phyloP scores from a whole-genome alignment of 164 flowering plant genomes.

The Kalanchoe fedtschenkoi region DNA sequence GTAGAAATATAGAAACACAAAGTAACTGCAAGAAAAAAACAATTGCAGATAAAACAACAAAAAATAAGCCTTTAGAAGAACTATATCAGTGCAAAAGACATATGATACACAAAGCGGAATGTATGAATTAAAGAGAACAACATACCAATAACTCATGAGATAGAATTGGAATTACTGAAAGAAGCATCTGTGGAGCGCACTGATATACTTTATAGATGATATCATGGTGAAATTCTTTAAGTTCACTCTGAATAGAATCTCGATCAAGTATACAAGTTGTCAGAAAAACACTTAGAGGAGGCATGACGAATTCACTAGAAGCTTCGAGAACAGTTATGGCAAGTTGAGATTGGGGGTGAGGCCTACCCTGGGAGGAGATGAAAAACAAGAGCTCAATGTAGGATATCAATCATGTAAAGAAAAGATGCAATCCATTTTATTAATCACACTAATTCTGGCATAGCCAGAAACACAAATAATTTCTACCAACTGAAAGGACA shows the following conservation, averaged over 20 bases:
- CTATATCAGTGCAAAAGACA: too few species aligned
- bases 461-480: neutral
- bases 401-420: neutral
- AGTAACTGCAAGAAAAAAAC: too few species aligned
- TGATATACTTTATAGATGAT: slow-evolving; percentile 58
- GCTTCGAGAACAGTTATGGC: slow-evolving; percentile 59
- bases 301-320: slow-evolving; percentile 53
- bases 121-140: neutral
- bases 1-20: too few species aligned
- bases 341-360: slow-evolving; percentile 48
- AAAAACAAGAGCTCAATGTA: neutral
- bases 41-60: neutral
- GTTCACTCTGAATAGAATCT: slow-evolving; percentile 48
- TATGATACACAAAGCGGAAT: neutral
- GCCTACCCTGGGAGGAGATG: slow-evolving; percentile 33
- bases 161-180: slow-evolving; percentile 70
- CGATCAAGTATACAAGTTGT: slow-evolving; percentile 56
- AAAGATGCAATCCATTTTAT: neutral
- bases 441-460: neutral
- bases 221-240: slow-evolving; percentile 75
- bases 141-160: slow-evolving; percentile 65
- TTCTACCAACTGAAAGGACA: neutral
- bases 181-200: slow-evolving; percentile 75
- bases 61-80: too few species aligned
- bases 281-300: slow-evolving; percentile 48